Evolutionary conservation across 192 early-diverging fungal species (phyloP).

Genomic region (Coemansia sp.): DNA sequence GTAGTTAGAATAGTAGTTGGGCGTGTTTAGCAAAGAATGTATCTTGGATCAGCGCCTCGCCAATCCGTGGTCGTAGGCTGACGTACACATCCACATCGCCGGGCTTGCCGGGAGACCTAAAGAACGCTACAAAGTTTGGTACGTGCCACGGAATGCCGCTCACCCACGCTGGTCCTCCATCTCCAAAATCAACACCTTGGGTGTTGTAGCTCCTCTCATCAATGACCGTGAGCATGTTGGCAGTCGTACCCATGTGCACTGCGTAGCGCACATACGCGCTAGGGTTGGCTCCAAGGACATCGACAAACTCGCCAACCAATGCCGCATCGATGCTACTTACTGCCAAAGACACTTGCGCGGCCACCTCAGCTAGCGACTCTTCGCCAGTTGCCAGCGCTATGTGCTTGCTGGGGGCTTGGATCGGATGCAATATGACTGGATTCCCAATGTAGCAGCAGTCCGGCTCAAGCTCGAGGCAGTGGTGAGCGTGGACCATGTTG

Average conservation of each 20-base stretch:
- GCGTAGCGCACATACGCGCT: conserved; percentile 15
- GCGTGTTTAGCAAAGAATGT: conserved; percentile 27
- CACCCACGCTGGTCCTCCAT: conserved; percentile 35
- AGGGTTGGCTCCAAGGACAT: conserved; percentile 14
- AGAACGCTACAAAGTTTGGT: conserved; percentile 36
- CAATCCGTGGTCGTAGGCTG: conserved; percentile 12
- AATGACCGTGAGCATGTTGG: conserved; percentile 16
- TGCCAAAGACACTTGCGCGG: background rate
- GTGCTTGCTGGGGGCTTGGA: background rate
- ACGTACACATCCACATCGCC: conserved; percentile 23
- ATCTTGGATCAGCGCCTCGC: conserved; percentile 7
- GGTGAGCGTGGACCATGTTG: conserved; percentile 27
- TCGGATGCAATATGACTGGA: conserved; percentile 16
- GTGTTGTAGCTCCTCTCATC: conserved; percentile 32
- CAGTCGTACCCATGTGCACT: background rate
- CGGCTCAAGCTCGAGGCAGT: background rate
- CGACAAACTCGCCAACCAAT: conserved; percentile 19
- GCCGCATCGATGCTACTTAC: conserved; percentile 5
- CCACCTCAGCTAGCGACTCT: conserved; percentile 9
- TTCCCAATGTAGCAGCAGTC: conserved; percentile 33
- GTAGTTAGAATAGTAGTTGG: background rate
- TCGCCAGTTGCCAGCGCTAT: background rate
- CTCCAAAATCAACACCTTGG: conserved; percentile 34
- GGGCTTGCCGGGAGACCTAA: conserved; percentile 2
- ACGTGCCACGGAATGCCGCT: conserved; percentile 29